Percentiles rank a stretch among this genome's conserved stretches.
Conservation (phyloP, 169 alveolate genomes). For the Eimeria tenella region DNA sequence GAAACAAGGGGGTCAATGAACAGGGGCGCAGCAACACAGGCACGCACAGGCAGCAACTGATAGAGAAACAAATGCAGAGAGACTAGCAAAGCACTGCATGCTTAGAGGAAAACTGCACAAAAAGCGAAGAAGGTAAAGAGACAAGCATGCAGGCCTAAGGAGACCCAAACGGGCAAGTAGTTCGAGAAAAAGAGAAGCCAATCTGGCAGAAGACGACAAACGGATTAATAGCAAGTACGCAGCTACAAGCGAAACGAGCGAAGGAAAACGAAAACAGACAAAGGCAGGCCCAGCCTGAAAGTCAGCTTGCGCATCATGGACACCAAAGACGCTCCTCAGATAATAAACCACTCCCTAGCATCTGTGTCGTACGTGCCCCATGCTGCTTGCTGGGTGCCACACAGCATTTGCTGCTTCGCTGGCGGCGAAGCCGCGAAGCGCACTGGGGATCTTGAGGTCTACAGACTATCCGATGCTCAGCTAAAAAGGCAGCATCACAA, state of each 20-base stretch:
- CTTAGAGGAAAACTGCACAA: no score
- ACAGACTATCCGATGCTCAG: not conserved
- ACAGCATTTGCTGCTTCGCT: conserved; percentile 40
- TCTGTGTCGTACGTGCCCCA: not conserved
- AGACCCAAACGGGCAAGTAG: no score
- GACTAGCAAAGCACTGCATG: no score
- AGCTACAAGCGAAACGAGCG: not conserved
- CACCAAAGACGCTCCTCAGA: conserved; percentile 30
- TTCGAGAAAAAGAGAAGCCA: not conserved
- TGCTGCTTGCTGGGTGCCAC: conserved; percentile 15
- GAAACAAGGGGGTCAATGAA: no score
- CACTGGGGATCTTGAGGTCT: not conserved
- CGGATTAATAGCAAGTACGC: not conserved
- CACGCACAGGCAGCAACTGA: no score
- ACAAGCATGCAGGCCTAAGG: not conserved
- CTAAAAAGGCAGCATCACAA: conserved; percentile 7
- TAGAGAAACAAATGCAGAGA: no score
- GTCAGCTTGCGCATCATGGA: not conserved
- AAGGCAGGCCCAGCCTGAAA: not conserved
- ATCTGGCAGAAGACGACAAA: not conserved
- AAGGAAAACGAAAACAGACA: not conserved
- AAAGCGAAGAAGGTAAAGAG: not conserved
- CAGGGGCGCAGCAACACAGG: no score
- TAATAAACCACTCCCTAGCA: not conserved
- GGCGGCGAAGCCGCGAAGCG: conserved; percentile 14